Percentiles rank a stretch among this genome's conserved stretches.
These are phyloP conservation scores for Thymus mandschuricus DNA, from an alignment of 257 asterid species.

Conservation along the genomic window DNA sequence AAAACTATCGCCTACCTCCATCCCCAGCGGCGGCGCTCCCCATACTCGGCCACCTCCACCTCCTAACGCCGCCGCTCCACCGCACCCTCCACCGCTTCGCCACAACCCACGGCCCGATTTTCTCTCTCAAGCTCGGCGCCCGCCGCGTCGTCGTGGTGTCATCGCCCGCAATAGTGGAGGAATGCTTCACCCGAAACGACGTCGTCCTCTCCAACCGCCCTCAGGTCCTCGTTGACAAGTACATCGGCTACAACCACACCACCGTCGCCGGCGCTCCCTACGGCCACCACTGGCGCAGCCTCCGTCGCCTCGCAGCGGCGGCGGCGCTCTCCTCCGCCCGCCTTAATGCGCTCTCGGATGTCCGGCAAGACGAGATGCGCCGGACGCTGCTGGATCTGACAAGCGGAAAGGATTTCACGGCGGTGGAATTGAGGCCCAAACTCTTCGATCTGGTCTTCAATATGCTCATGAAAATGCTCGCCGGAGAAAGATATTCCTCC, in stretches of 20 bases:
- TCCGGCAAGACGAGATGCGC: slow-evolving; percentile 38
- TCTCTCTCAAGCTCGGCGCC: slow-evolving; percentile 50
- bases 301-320: slow-evolving; percentile 47
- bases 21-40: slow-evolving; percentile 38
- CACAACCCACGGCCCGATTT: slow-evolving; percentile 44
- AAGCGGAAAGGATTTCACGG: slow-evolving; percentile 10
- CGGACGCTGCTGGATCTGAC: slow-evolving; percentile 26
- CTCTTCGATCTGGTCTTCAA: neutral
- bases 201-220: slow-evolving; percentile 51
- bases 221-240: slow-evolving; percentile 34
- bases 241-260: slow-evolving; percentile 51
- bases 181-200: slow-evolving; percentile 52
- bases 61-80: slow-evolving; percentile 55
- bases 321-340: slow-evolving; percentile 46
- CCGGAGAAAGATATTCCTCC: slow-evolving; percentile 2
- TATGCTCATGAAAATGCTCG: neutral
- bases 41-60: slow-evolving; percentile 55
- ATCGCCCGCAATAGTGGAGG: slow-evolving; percentile 38
- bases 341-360: slow-evolving; percentile 38
- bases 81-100: slow-evolving; percentile 43
- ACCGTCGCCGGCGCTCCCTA: slow-evolving; percentile 47
- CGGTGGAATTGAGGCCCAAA: neutral
- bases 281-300: slow-evolving; percentile 50
- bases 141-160: slow-evolving; percentile 53
- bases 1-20: slow-evolving; percentile 36